Percentiles rank a stretch among this genome's conserved stretches.
Evolutionary conservation across 1,284 basidiomycete genomes (phyloP).

Genomic region (Pseudomicrostroma phylloplanum): DNA sequence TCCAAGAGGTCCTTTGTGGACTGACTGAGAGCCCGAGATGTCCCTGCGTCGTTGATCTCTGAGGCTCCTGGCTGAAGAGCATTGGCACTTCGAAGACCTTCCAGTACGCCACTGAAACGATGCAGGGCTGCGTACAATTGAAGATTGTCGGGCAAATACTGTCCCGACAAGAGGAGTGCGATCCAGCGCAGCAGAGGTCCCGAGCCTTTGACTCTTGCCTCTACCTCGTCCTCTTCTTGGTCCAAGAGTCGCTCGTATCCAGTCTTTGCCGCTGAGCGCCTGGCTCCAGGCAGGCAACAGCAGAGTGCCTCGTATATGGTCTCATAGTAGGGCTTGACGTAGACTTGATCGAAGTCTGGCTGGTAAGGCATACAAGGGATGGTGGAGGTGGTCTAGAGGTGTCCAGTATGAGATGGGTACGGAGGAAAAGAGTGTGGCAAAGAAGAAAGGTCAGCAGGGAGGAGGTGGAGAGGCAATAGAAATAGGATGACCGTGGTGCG

Average conservation of each 20-base stretch:
- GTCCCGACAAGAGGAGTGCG: neutral
- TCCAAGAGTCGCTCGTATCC: conserved; percentile 2
- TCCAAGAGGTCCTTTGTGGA: neutral
- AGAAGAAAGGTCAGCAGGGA: too few species aligned
- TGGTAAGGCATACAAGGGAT: neutral
- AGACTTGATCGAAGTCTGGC: neutral
- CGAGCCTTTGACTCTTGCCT: neutral
- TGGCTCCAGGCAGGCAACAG: neutral
- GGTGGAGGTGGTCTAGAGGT: neutral
- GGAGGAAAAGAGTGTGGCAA: too few species aligned
- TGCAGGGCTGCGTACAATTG: conserved; percentile 11
- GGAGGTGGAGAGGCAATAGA: too few species aligned
- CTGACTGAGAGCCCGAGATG: neutral
- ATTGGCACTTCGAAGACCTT: neutral
- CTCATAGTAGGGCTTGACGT: conserved; percentile 5
- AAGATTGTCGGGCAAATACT: conserved; percentile 9
- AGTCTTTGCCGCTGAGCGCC: neutral
- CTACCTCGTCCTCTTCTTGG: conserved; percentile 4
- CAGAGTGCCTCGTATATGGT: conserved; percentile 1
- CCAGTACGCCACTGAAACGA: conserved; percentile 6
- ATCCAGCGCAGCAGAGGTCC: neutral
- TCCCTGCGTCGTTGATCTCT: conserved; percentile 1
- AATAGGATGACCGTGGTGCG: too few species aligned
- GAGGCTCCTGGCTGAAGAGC: neutral
- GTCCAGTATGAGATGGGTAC: too few species aligned